Evolutionary conservation across 1,139 yeast genomes (phyloP).

Genomic region (Candida tetrigidarum): DNA sequence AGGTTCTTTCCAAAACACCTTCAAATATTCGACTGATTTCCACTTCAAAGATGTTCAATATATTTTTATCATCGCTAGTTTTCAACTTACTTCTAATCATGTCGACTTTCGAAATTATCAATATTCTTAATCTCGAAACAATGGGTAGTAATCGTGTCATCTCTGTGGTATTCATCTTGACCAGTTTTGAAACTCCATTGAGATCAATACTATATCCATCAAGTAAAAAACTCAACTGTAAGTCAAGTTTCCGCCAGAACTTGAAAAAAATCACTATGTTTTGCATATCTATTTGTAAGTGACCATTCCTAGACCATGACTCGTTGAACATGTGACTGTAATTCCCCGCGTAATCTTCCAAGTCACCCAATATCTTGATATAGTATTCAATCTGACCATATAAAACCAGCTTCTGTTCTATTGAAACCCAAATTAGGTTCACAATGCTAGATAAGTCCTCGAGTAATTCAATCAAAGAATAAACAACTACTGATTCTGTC

Average conservation of each 20-base stretch:
- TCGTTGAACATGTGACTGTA: conserved; percentile 27
- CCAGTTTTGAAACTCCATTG: conserved; percentile 13
- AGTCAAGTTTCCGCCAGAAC: conserved; percentile 47
- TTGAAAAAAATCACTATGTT: conserved; percentile 34
- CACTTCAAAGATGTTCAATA: conserved; percentile 32
- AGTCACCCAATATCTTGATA: conserved; percentile 64
- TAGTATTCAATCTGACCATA: conserved; percentile 67
- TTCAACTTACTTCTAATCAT: conserved; percentile 17
- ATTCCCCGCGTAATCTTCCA: conserved; percentile 62
- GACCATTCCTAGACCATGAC: conserved; percentile 1
- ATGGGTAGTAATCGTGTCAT: conserved; percentile 51
- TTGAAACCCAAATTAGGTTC: conserved; percentile 63
- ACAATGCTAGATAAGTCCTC: conserved; percentile 49
- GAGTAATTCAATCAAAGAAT: conserved; percentile 44
- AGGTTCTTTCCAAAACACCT: conserved; percentile 35
- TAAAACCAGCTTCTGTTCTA: conserved; percentile 25
- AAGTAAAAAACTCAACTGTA: conserved; percentile 42
- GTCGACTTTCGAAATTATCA: conserved; percentile 30
- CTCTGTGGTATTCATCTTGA: conserved; percentile 45
- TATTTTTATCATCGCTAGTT: conserved; percentile 16
- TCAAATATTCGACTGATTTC: conserved; percentile 46
- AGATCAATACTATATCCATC: conserved; percentile 33
- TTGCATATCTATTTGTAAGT: conserved; percentile 17
- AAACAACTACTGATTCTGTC: conserved; percentile 35
- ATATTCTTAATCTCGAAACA: conserved; percentile 47